Percentiles rank a stretch among this genome's conserved stretches.
Conservation (phyloP, 352 stramenopile genomes). For the Phytopythium litorale region DNA sequence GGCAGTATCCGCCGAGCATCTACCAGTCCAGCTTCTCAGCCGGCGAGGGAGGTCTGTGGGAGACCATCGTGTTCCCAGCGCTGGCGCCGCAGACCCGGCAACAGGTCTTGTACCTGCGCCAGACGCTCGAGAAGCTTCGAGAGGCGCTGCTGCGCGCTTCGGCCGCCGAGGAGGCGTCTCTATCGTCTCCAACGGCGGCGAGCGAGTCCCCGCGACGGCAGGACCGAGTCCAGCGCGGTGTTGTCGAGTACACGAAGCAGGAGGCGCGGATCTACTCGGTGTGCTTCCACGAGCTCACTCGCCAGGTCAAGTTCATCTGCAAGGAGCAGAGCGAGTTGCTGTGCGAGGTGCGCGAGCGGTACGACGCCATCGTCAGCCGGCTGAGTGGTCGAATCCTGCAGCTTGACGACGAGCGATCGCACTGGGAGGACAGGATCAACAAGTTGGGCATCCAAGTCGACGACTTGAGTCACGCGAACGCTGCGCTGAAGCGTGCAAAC, state of each 20-base stretch:
- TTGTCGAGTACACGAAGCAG: conserved; percentile 44
- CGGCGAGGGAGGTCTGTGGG: conserved; percentile 35
- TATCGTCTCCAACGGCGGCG: not conserved
- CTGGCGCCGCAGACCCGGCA: conserved; percentile 57
- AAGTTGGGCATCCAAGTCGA: not conserved
- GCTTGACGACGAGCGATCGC: not conserved
- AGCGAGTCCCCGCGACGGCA: not conserved
- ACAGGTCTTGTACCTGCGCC: conserved; percentile 62
- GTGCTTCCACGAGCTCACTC: conserved; percentile 71
- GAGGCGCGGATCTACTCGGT: conserved; percentile 67
- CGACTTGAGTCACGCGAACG: conserved; percentile 10
- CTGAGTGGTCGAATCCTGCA: not conserved
- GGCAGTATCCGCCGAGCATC: conserved; percentile 46
- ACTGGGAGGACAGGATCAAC: not conserved
- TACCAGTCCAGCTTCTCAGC: conserved; percentile 41
- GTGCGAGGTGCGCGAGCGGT: conserved; percentile 47
- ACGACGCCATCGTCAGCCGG: conserved; percentile 24
- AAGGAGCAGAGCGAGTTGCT: conserved; percentile 73
- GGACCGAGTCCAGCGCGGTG: not conserved
- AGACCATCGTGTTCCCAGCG: conserved; percentile 73
- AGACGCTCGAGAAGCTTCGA: conserved; percentile 61
- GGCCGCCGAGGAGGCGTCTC: not conserved
- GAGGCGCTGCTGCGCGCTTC: conserved; percentile 3
- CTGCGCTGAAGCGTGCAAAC: conserved; percentile 17
- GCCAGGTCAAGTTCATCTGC: conserved; percentile 75